phyloP scores from a whole-genome alignment of 176 grass and related monocot genomes.

The Leersia perrieri region DNA sequence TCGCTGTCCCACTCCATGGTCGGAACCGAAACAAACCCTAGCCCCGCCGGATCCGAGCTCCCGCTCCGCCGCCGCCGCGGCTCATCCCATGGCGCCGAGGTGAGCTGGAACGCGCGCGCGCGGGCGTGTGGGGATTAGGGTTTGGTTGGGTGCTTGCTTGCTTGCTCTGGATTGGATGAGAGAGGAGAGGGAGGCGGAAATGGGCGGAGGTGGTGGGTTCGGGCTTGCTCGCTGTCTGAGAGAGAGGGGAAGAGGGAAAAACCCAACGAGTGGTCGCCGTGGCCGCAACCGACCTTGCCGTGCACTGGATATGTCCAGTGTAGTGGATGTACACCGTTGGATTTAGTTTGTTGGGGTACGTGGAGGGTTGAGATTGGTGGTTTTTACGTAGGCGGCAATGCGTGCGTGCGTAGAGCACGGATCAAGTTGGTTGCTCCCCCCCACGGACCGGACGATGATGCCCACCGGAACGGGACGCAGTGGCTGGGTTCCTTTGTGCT shows the following conservation, averaged over 20 bases:
- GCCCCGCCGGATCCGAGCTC: conserved; percentile 52
- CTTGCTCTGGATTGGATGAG: conserved; percentile 26
- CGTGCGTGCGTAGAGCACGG: not conserved
- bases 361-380: not conserved
- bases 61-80: not conserved
- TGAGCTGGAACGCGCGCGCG: conserved; percentile 11
- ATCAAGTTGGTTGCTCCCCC: not conserved
- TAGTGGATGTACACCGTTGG: not conserved
- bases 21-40: conserved; percentile 32
- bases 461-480: not conserved
- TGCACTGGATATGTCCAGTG: not conserved
- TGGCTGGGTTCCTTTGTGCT: not conserved
- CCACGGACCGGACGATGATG: not conserved
- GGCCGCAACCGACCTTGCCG: conserved; percentile 19
- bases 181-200: conserved; percentile 1
- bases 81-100: conserved; percentile 32
- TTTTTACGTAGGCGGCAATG: not conserved
- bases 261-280: conserved; percentile 43
- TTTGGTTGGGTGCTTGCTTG: too few species aligned
- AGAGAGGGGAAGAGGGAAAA: not conserved
- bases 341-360: not conserved
- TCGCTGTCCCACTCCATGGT: conserved; percentile 95
- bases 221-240: conserved; percentile 30
- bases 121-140: conserved; percentile 28
- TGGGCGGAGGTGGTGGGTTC: conserved; percentile 28